A percentile compares a stretch with the other conserved stretches of the same genome.
phyloP scores from a whole-genome alignment of 2,329 filamentous ascomycete genomes.

The Phaeosphaeria sp. region DNA sequence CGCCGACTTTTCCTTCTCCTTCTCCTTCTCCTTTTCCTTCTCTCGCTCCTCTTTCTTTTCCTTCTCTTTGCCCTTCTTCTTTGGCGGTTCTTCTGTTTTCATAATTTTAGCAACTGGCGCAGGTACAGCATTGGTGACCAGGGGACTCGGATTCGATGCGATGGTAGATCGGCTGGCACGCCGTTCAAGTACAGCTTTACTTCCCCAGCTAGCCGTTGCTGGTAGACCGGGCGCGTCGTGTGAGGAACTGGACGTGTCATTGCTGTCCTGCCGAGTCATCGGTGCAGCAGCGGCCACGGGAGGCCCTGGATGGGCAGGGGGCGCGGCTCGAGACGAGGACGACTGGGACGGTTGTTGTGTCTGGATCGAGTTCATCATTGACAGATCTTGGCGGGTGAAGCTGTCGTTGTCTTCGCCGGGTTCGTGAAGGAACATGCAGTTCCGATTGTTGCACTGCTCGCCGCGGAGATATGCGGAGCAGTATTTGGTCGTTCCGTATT shows the following conservation, averaged over 20 bases:
- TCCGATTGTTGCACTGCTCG: constrained; percentile 91
- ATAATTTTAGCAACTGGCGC: constrained; percentile 37
- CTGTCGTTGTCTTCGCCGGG: constrained; percentile 98
- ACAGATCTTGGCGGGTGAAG: constrained; percentile 92
- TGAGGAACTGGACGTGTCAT: constrained; percentile 69
- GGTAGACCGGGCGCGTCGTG: constrained; percentile 86
- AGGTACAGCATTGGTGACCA: constrained; percentile 58
- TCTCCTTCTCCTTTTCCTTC: constrained; percentile 27
- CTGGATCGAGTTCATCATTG: constrained; percentile 89
- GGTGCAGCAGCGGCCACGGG: constrained; percentile 61
- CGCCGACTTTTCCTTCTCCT: constrained; percentile 33
- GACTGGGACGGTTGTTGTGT: constrained; percentile 74
- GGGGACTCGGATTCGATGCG: constrained; percentile 81
- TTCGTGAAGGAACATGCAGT: constrained; percentile 98
- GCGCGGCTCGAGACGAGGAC: constrained; percentile 58
- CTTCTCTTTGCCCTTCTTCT: constrained; percentile 37
- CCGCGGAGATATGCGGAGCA: constrained; percentile 96
- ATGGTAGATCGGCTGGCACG: constrained; percentile 82
- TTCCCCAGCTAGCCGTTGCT: constrained; percentile 92
- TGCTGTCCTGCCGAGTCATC: constrained; percentile 79
- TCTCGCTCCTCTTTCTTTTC: constrained; percentile 26
- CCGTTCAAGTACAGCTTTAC: constrained; percentile 70
- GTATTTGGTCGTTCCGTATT: constrained; percentile 94
- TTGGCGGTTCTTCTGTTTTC: constrained; percentile 38
- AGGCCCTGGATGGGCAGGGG: constrained; percentile 57